A percentile compares a stretch with the other conserved stretches of the same genome.
Conservation (phyloP, 148 eudicot species). For the Rhododendron griersonianum region DNA sequence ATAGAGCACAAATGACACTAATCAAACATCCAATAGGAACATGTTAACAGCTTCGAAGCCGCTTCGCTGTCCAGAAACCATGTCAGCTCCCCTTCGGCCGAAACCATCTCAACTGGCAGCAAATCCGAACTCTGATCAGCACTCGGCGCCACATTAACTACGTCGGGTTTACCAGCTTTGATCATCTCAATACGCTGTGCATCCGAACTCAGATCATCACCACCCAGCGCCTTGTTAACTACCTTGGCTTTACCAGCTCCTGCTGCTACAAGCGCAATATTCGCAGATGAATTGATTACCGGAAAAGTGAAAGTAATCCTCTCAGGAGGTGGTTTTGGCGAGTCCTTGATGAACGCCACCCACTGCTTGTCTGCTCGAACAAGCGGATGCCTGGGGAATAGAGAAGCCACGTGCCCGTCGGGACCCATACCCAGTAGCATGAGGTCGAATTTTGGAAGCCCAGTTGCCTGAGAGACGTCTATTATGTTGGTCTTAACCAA, state of each 20-base stretch:
- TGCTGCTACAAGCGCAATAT: conserved; percentile 30
- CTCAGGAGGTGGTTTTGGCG: conserved; percentile 59
- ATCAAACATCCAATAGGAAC: too few relatives aligned
- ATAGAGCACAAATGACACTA: neutral
- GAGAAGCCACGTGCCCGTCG: conserved; percentile 61
- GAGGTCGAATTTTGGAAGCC: conserved; percentile 55
- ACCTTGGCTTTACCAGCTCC: conserved; percentile 41
- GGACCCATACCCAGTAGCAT: conserved; percentile 69
- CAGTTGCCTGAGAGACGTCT: conserved; percentile 27
- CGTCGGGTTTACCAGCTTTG: conserved; percentile 28
- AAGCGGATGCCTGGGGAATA: conserved; percentile 56
- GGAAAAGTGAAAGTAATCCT: conserved; percentile 76
- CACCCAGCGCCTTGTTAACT: conserved; percentile 28
- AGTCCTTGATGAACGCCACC: conserved; percentile 54
- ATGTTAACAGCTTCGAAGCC: conserved; percentile 34
- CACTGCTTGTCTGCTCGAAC: conserved; percentile 40
- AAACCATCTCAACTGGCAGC: conserved; percentile 41
- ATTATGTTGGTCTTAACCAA: conserved; percentile 27
- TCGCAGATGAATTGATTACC: conserved; percentile 38
- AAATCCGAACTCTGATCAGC: conserved; percentile 21
- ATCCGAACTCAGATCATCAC: conserved; percentile 24
- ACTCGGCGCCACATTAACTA: conserved; percentile 32
- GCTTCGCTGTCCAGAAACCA: conserved; percentile 52
- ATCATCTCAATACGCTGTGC: conserved; percentile 29
- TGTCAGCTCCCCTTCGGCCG: conserved; percentile 39